Evolutionary conservation across 306 rosid genomes (phyloP).

Genomic region (Prunus mongolica): DNA sequence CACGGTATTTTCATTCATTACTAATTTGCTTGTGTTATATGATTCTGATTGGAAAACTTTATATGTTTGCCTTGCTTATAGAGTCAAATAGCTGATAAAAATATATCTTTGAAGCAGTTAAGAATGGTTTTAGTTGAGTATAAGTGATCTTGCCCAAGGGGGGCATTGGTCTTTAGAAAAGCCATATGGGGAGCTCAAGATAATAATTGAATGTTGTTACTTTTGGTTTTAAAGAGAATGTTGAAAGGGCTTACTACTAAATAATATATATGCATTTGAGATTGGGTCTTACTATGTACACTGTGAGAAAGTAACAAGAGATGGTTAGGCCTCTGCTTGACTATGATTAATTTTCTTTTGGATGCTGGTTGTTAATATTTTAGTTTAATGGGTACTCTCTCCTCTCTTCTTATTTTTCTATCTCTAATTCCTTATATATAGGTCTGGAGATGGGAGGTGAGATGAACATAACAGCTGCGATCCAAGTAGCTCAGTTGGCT

Average conservation of each 20-base stretch:
- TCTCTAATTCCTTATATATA: not conserved
- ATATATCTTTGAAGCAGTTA: not conserved
- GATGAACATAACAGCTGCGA: conserved; percentile 37
- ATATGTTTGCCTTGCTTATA: not conserved
- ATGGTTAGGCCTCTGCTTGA: not conserved
- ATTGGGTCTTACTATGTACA: not conserved
- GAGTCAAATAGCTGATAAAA: not conserved
- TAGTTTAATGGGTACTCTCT: not conserved
- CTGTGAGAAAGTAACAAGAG: not conserved
- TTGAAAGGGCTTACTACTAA: not conserved
- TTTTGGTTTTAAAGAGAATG: not conserved
- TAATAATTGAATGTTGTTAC: too few species aligned
- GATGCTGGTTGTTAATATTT: not conserved
- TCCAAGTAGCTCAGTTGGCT: conserved; percentile 44
- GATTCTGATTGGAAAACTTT: not conserved
- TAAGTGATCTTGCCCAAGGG: not conserved
- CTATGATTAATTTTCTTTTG: not conserved
- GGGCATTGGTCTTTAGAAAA: too few species aligned
- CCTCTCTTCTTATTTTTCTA: not conserved
- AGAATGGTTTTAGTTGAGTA: not conserved
- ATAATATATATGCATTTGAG: not conserved
- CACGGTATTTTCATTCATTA: conserved; percentile 42
- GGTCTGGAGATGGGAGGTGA: conserved; percentile 42
- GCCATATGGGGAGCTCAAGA: too few species aligned
- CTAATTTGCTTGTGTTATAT: not conserved